Conservation (phyloP, 495 filamentous ascomycete species). For the Penicilliopsis zonata region DNA sequence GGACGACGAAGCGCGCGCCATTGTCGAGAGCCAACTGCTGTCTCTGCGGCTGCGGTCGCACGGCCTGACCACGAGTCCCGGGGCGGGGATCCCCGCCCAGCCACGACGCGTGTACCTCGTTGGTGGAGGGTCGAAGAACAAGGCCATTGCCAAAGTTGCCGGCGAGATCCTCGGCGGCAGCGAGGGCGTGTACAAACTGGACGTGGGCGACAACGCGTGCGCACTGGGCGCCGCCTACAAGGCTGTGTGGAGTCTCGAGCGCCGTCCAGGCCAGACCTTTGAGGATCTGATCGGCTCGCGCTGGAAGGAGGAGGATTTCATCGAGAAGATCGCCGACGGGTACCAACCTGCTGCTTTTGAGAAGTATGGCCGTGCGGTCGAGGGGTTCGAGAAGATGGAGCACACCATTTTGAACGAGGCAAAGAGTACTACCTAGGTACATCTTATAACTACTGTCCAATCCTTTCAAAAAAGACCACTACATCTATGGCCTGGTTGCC, state of each 20-base stretch:
- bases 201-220: constrained; percentile 94
- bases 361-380: constrained; percentile 61
- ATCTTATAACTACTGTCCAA: too few relatives aligned
- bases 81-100: constrained; percentile 55
- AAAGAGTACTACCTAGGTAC: constrained; percentile 1
- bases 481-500: too few relatives aligned
- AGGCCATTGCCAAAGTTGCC: constrained; percentile 67
- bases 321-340: constrained; percentile 70
- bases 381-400: constrained; percentile 76
- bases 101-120: constrained; percentile 87
- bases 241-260: constrained; percentile 82
- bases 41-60: constrained; percentile 76
- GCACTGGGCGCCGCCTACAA: constrained; percentile 95
- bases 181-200: constrained; percentile 84
- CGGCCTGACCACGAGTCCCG: constrained; percentile 52
- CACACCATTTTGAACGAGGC: constrained; percentile 41
- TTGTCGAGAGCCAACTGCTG: constrained; percentile 88
- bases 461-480: too few relatives aligned
- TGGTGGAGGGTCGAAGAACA: constrained; percentile 79
- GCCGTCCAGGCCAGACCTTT: constrained; percentile 58
- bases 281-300: constrained; percentile 71
- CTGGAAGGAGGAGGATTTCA: constrained; percentile 76
- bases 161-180: constrained; percentile 79
- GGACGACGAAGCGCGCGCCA: constrained; percentile 65
- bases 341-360: constrained; percentile 64